Percentiles rank a stretch among this genome's conserved stretches.
phyloP scores from a whole-genome alignment of 345 rosid species.

The Eucalyptus sp. region DNA sequence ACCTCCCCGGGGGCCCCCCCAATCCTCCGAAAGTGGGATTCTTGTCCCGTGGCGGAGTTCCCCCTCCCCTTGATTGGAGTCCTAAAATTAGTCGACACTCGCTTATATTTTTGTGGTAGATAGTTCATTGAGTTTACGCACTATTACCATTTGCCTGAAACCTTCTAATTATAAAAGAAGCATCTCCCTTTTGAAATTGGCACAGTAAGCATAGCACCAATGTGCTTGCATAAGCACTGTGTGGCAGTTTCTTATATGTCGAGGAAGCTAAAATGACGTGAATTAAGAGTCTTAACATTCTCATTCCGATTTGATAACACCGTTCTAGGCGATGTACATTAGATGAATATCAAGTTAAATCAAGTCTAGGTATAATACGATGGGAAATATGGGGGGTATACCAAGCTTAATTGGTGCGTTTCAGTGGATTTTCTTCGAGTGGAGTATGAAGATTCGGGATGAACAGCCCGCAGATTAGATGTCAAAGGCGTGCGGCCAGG shows the following conservation, averaged over 20 bases:
- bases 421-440: neutral
- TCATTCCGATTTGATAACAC: neutral
- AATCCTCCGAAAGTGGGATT: neutral
- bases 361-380: neutral
- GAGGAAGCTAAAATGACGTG: neutral
- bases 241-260: neutral
- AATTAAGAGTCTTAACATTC: neutral
- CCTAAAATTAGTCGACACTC: neutral
- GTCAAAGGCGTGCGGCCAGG: neutral
- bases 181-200: neutral
- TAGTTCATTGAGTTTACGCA: neutral
- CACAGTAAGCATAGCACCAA: neutral
- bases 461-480: neutral
- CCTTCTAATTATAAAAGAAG: neutral
- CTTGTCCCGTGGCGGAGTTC: neutral
- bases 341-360: neutral
- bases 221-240: neutral
- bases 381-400: neutral
- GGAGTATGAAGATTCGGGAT: neutral
- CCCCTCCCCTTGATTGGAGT: neutral
- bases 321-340: neutral
- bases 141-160: neutral
- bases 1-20: neutral
- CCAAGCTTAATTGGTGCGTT: neutral
- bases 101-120: neutral